Percentiles rank a stretch among this genome's conserved stretches.
phyloP scores from a whole-genome alignment of 768 basidiomycete species.

The Phlebiopsis flavidoalba region DNA sequence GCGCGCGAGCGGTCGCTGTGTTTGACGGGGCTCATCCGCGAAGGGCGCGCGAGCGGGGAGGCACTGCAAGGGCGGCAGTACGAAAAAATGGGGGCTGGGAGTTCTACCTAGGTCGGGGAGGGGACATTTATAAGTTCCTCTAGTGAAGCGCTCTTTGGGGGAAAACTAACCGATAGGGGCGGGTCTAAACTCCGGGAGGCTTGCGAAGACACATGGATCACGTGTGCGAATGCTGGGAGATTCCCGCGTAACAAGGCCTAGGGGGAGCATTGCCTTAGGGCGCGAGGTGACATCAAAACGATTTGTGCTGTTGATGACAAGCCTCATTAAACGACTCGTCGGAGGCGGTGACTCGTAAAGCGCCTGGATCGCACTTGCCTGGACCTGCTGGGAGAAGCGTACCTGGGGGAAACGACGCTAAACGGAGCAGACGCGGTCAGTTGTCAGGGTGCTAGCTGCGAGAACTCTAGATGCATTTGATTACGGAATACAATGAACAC shows the following conservation, averaged over 20 bases:
- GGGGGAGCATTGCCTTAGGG: conserved; percentile 8
- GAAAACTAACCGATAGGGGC: conserved; percentile 8
- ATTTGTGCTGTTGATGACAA: conserved; percentile 9
- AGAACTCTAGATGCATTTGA: conserved; percentile 9
- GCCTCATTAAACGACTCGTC: background rate
- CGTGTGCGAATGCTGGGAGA: conserved; percentile 3
- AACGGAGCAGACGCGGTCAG: conserved; percentile 3
- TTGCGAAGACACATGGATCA: conserved; percentile 2
- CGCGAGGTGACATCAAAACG: conserved; percentile 10
- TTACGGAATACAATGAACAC: conserved; percentile 11
- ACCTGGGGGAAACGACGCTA: conserved; percentile 3
- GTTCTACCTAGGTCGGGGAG: conserved; percentile 1
- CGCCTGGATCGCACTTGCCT: conserved; percentile 4
- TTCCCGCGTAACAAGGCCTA: conserved; percentile 9
- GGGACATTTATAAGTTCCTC: conserved; percentile 19
- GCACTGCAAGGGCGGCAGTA: background rate
- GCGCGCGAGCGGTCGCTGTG: conserved; percentile 2
- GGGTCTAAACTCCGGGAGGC: conserved; percentile 10
- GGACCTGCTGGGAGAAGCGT: background rate
- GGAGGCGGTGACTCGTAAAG: conserved; percentile 7
- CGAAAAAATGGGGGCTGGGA: conserved; percentile 9
- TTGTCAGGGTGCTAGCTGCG: background rate
- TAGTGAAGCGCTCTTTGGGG: conserved; percentile 10
- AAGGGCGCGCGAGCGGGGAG: background rate
- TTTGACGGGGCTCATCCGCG: background rate